Conservation (phyloP, 257 asterid species). For the Plantago elongata region DNA sequence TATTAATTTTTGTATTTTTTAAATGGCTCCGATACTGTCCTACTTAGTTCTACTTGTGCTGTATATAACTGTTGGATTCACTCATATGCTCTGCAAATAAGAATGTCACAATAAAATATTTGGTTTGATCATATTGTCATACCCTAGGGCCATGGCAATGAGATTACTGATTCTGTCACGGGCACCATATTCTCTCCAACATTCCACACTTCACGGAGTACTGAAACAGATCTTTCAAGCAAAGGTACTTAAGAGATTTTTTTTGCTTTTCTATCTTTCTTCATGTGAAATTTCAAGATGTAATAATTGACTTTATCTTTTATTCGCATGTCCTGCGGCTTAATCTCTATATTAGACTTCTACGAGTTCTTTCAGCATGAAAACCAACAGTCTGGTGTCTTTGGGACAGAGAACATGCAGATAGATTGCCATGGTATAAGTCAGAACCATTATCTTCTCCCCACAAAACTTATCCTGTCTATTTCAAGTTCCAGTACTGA, state of each 20-base stretch:
- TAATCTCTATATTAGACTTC: conserved; percentile 41
- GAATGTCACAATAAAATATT: background rate
- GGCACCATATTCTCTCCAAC: conserved; percentile 89
- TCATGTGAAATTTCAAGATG: background rate
- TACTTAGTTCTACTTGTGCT: background rate
- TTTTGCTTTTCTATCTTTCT: conserved; percentile 17
- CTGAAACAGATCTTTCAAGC: conserved; percentile 51
- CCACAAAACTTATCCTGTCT: conserved; percentile 6
- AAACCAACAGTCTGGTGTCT: conserved; percentile 45
- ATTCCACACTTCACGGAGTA: conserved; percentile 53
- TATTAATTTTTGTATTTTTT: too few relatives aligned
- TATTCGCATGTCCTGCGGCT: background rate
- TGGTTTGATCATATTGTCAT: conserved; percentile 20
- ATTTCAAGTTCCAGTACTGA: conserved; percentile 12
- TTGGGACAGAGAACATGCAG: conserved; percentile 44
- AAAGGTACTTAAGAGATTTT: conserved; percentile 39
- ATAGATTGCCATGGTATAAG: conserved; percentile 45
- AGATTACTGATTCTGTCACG: conserved; percentile 29
- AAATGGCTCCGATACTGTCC: too few relatives aligned
- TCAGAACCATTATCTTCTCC: conserved; percentile 14
- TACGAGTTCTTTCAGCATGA: conserved; percentile 54
- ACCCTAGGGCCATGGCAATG: conserved; percentile 47
- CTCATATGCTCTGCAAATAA: background rate
- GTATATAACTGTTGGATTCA: background rate
- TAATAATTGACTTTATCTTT: background rate